Conservation (phyloP, 352 stramenopile genomes). For the Pythium pectinolyticum region DNA sequence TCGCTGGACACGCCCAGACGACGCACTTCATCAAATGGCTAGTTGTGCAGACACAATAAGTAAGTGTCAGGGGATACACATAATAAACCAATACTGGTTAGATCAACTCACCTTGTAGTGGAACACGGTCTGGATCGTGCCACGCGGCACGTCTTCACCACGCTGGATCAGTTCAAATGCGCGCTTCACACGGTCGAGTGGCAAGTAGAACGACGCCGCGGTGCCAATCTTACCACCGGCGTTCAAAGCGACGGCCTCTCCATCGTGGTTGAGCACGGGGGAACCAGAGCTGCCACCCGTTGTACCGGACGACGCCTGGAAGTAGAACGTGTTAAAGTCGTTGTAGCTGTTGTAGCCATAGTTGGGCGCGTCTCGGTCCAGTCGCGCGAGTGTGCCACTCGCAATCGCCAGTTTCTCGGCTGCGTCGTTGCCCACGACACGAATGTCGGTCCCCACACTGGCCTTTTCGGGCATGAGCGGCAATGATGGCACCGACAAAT, state of each 20-base stretch:
- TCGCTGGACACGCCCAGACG: constrained; percentile 76
- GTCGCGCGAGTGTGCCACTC: constrained; percentile 86
- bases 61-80: no score
- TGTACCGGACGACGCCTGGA: constrained; percentile 84
- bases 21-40: constrained; percentile 89
- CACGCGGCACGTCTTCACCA: constrained; percentile 67
- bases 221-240: constrained; percentile 88
- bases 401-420: constrained; percentile 92
- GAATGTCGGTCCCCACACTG: constrained; percentile 90
- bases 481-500: constrained; percentile 79
- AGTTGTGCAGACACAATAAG: neutral
- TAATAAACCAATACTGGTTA: no score
- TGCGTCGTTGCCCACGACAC: constrained; percentile 91
- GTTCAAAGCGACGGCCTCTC: constrained; percentile 90
- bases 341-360: constrained; percentile 92
- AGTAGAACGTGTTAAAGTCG: constrained; percentile 95
- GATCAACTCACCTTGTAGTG: constrained; percentile 78
- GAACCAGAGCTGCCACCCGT: constrained; percentile 88
- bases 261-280: constrained; percentile 86
- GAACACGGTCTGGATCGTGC: constrained; percentile 89
- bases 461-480: constrained; percentile 80
- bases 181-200: constrained; percentile 85
- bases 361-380: constrained; percentile 88
- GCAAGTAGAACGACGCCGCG: constrained; percentile 89
- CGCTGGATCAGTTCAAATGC: constrained; percentile 82